Evolutionary conservation across 1,284 basidiomycete genomes (phyloP).

Genomic region (Austroboletus olivaceoglutinosus): DNA sequence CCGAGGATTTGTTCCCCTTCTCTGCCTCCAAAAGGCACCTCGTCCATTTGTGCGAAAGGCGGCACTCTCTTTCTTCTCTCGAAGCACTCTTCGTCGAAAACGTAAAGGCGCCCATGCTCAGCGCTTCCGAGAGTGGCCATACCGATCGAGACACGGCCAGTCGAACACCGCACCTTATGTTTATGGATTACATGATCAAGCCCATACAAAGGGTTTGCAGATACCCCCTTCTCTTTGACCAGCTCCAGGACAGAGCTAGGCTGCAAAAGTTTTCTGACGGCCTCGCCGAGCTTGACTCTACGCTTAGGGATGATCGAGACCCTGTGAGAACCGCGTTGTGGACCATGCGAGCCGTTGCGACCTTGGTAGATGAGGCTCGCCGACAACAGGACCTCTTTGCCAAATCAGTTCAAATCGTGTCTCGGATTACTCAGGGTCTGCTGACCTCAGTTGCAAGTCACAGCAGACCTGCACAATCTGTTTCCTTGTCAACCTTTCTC

Average conservation of each 20-base stretch:
- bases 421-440: constrained; percentile 53
- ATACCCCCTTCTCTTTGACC: constrained; percentile 84
- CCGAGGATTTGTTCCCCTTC: not conserved
- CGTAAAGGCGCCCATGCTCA: constrained; percentile 25
- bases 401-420: constrained; percentile 67
- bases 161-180: constrained; percentile 48
- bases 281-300: not conserved
- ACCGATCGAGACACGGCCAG: constrained; percentile 8
- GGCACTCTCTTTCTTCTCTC: constrained; percentile 35
- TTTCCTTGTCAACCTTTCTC: constrained; percentile 55
- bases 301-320: constrained; percentile 20
- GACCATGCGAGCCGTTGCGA: constrained; percentile 60
- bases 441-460: constrained; percentile 34
- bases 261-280: constrained; percentile 31
- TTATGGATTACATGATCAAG: constrained; percentile 85
- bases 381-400: constrained; percentile 62
- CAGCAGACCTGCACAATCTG: constrained; percentile 29
- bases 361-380: constrained; percentile 62
- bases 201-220: constrained; percentile 89
- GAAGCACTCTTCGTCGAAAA: constrained; percentile 27
- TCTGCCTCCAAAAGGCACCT: constrained; percentile 17
- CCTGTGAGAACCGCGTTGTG: constrained; percentile 52
- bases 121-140: constrained; percentile 30
- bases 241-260: constrained; percentile 51
- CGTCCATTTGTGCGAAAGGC: constrained; percentile 29